These are phyloP conservation scores for Lithohypha guttulata DNA, from an alignment of 2,329 filamentous ascomycete species.

Conservation along the genomic window DNA sequence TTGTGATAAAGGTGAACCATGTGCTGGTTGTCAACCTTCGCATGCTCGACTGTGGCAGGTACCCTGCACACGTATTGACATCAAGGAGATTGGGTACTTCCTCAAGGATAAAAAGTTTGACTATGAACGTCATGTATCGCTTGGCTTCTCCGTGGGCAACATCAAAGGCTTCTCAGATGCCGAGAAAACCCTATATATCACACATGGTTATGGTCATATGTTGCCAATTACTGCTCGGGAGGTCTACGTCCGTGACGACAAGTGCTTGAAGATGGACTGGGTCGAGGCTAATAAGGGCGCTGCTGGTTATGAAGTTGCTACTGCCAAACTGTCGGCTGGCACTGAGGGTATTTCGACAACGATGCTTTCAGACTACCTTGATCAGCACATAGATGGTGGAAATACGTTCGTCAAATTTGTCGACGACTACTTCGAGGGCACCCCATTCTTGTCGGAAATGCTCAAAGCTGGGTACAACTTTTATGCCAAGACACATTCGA, in stretches of 20 bases:
- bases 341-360: conserved; percentile 75
- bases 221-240: conserved; percentile 88
- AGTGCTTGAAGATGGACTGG: conserved; percentile 91
- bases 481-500: conserved; percentile 77
- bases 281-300: conserved; percentile 63
- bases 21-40: conserved; percentile 86
- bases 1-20: conserved; percentile 94
- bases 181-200: conserved; percentile 72
- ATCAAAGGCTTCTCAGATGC: conserved; percentile 70
- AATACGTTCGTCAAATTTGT: conserved; percentile 86
- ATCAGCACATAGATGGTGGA: conserved; percentile 86
- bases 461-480: conserved; percentile 92
- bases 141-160: conserved; percentile 83
- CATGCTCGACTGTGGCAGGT: conserved; percentile 96
- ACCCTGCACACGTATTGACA: conserved; percentile 93
- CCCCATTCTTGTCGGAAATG: conserved; percentile 88
- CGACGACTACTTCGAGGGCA: conserved; percentile 92
- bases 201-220: conserved; percentile 88
- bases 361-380: conserved; percentile 80
- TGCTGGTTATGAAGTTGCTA: conserved; percentile 75
- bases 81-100: conserved; percentile 96
- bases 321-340: conserved; percentile 78
- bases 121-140: conserved; percentile 78
- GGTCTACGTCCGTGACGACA: conserved; percentile 82
- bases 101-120: conserved; percentile 99